phyloP scores from a whole-genome alignment of 805 yeast species.

The Nakazawaea ambrosiae region DNA sequence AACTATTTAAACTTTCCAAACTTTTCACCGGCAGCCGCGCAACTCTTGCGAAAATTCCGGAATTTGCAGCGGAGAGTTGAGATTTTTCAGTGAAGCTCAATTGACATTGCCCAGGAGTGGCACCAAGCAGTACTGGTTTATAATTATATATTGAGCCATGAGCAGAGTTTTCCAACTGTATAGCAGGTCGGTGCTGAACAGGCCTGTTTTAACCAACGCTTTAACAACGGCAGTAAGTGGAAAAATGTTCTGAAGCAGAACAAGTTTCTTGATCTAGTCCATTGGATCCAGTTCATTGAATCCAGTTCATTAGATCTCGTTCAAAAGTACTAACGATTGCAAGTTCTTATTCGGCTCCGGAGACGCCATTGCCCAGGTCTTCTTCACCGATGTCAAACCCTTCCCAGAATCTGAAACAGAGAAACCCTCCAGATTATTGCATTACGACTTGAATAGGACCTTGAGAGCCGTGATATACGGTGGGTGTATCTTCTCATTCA shows the following conservation, averaged over 20 bases:
- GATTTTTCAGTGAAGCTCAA: too few relatives aligned
- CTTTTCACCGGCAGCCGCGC: too few relatives aligned
- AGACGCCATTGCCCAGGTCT: slow-evolving; percentile 62
- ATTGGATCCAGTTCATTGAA: too few relatives aligned
- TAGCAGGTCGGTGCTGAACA: slow-evolving; percentile 10
- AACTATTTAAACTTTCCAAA: too few relatives aligned
- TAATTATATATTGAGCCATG: slow-evolving; percentile 4
- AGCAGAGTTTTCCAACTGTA: slow-evolving; percentile 9
- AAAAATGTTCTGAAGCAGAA: too few relatives aligned
- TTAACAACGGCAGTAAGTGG: slow-evolving; percentile 36
- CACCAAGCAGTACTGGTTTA: too few relatives aligned
- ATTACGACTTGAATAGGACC: slow-evolving; percentile 50
- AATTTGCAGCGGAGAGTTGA: too few relatives aligned
- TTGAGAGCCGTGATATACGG: slow-evolving; percentile 66
- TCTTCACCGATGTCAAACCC: slow-evolving; percentile 29
- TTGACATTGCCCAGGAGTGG: too few relatives aligned
- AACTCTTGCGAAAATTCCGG: too few relatives aligned
- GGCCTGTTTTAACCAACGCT: slow-evolving; percentile 40
- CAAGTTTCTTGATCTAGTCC: too few relatives aligned
- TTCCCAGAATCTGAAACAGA: slow-evolving; percentile 8
- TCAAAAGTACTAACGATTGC: slow-evolving; percentile 3
- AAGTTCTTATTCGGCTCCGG: slow-evolving; percentile 61
- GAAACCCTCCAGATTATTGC: background rate
- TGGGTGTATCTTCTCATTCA: slow-evolving; percentile 64
- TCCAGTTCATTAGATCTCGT: too few relatives aligned